Evolutionary conservation across 352 stramenopile genomes (phyloP).

Genomic region (Phytophthora chlamydospora): DNA sequence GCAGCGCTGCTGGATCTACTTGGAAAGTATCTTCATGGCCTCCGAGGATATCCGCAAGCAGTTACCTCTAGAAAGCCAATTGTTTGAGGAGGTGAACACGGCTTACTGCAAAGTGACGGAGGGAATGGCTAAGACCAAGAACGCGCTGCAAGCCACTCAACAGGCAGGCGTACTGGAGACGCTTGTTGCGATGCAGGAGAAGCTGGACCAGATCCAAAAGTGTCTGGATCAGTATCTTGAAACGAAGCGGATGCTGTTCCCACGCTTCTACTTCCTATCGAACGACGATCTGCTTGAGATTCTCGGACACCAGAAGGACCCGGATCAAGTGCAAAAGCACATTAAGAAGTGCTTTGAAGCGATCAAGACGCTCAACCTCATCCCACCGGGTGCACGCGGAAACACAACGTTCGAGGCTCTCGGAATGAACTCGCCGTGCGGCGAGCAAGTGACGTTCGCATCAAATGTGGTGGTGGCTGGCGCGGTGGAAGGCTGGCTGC

Average conservation of each 20-base stretch:
- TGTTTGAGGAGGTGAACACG: conserved; percentile 90
- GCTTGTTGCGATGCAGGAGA: conserved; percentile 84
- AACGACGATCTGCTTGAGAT: conserved; percentile 91
- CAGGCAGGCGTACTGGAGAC: conserved; percentile 62
- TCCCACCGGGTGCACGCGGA: conserved; percentile 64
- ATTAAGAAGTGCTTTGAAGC: conserved; percentile 94
- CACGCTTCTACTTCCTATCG: conserved; percentile 90
- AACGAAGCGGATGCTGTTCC: conserved; percentile 89
- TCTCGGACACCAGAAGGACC: conserved; percentile 87
- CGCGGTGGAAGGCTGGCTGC: conserved; percentile 91
- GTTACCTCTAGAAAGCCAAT: conserved; percentile 81
- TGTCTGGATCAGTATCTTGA: conserved; percentile 89
- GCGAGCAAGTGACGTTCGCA: conserved; percentile 85
- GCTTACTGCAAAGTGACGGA: conserved; percentile 80
- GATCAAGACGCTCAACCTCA: conserved; percentile 82
- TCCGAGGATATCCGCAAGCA: conserved; percentile 95
- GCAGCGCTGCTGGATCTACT: conserved; percentile 95
- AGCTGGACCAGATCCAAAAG: conserved; percentile 89
- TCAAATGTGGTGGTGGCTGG: conserved; percentile 90
- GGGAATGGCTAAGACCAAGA: conserved; percentile 78
- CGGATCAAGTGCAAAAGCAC: conserved; percentile 90
- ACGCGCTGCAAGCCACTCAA: conserved; percentile 75
- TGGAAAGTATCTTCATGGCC: conserved; percentile 96
- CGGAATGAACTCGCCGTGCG: conserved; percentile 91
- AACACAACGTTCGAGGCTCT: conserved; percentile 90